Evolutionary conservation across 495 filamentous ascomycete species (phyloP), one percentile per base, ranked within the genome.

Genomic region (Penicillium atrosanguineum): DNA sequence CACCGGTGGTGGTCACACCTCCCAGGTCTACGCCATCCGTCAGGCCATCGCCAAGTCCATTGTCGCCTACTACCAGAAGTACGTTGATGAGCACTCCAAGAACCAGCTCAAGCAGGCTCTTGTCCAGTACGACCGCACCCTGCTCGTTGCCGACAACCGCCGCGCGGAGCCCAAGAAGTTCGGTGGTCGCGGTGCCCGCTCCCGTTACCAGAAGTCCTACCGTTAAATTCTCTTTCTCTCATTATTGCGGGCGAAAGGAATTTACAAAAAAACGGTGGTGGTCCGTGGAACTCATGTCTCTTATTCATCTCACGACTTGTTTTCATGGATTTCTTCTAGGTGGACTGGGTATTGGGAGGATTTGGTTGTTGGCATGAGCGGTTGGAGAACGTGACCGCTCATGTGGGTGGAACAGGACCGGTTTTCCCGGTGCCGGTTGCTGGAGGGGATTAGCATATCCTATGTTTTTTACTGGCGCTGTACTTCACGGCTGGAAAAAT

Each of bases 61-160:
- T 62, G 89, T 98, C 69, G 92, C 94, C 75, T 98, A 97, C 88
- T 97, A 96, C 88, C 94, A 97, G 85, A 98, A 98, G 82, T 98
- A 86, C 80, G 90, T 98, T 75, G 94, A 98, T 71, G 94, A 98
- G 87, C 90, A 97, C 86, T 87, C 88, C 80, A 98, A 98, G 89
- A 98, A 97, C 86, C 82, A 87, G 78, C 83, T 98, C 64, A 98
- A 98, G 89, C 86, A 91, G 75, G 88, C 88, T 57, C 83, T 97
- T 56, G 87, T 88, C 68, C 83, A 88, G 73, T 98, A 95, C 83
- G 94, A 98, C 83, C 87, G 94, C 64, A 96, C 89, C 72, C 82
- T 98, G 57, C 86, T 98, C 63, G 94, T 98, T 61, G 95, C 94
- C 73, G 94, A 98, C 72, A 96, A 96, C 83, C 83, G 93, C 63